phyloP scores from a whole-genome alignment of 345 rosid genomes.

The Ceriops zippeliana region DNA sequence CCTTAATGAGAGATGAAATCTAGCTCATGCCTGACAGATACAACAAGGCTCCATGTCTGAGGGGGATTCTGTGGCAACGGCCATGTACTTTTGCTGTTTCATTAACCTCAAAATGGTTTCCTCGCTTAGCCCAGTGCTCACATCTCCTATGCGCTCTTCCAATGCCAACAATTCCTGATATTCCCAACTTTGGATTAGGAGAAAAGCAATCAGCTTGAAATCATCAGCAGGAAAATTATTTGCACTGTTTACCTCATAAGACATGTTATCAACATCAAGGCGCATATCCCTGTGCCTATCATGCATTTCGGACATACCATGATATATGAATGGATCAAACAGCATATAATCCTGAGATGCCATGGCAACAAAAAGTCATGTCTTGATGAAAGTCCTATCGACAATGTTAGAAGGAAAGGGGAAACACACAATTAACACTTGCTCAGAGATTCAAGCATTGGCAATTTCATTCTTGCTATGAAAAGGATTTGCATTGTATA shows the following conservation, averaged over 20 bases:
- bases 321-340: conserved; percentile 20
- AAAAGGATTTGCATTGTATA: no score
- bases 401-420: background rate
- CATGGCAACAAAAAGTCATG: conserved; percentile 9
- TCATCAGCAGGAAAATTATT: background rate
- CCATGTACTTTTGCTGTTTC: conserved; percentile 15
- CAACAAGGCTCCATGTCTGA: conserved; percentile 23
- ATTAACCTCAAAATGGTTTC: conserved; percentile 15
- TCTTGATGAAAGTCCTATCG: background rate
- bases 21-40: conserved; percentile 20
- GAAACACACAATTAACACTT: background rate
- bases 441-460: background rate
- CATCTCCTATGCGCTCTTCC: conserved; percentile 30
- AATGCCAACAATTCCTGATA: conserved; percentile 29
- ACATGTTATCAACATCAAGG: conserved; percentile 31
- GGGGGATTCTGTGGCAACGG: background rate
- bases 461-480: background rate
- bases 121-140: conserved; percentile 24
- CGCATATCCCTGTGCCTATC: conserved; percentile 31
- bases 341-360: conserved; percentile 24
- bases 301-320: conserved; percentile 25
- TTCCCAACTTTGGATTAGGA: background rate
- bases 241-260: conserved; percentile 21
- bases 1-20: background rate
- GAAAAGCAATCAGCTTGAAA: background rate